Base-by-base conservation (phyloP, 805 yeast genomes). In the Candida coquimbonensis region DNA sequence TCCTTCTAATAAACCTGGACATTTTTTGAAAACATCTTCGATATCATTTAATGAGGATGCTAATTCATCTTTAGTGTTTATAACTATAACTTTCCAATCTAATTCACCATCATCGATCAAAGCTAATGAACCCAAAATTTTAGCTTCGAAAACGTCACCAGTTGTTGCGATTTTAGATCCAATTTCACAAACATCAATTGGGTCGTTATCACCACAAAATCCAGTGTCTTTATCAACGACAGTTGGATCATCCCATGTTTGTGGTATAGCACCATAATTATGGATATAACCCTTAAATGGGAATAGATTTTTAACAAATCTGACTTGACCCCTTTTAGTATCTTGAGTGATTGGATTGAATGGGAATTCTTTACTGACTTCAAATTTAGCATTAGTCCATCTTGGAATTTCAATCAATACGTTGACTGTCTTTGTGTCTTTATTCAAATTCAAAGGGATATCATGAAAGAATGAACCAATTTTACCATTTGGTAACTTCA, bases 221-320 rank as follows among this genome's bases (percentile, higher is more conserved):
- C 64, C 65, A 7, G 59, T 57, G 24, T 54, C 52, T 73, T 75
- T 60, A 68, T 73, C 48, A 66, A 46, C 51, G 43, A 69, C 70
- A 48, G 82, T 77, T n/a, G 95, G 95, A 61, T 93, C 95, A 67
- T 91, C 99, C 98, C 98, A 91, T 4, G 98, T 91, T 69, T 87
- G 95, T 16, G 95, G 90, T 55, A 87, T 72, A 4, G 95, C 91
- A 39, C 96, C 95, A 61, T 87, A 87, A 66, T 87, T 87, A 64
- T 83, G 90, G 46, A 87, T 82, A 63, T 86, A 87, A 1, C 96
- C 96, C 54, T 83, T 83, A 62, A 75, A 81, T 9, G 96, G 96
- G 69, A 82, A 87, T 21, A 86, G 68, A 66, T 87, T 87, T 56
- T 82, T 75, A 31, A 87, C 84, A 56, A 81, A 87, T 57, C 96